Conservation (phyloP, 2,329 filamentous ascomycete species). For the Talaromyces sp. region DNA sequence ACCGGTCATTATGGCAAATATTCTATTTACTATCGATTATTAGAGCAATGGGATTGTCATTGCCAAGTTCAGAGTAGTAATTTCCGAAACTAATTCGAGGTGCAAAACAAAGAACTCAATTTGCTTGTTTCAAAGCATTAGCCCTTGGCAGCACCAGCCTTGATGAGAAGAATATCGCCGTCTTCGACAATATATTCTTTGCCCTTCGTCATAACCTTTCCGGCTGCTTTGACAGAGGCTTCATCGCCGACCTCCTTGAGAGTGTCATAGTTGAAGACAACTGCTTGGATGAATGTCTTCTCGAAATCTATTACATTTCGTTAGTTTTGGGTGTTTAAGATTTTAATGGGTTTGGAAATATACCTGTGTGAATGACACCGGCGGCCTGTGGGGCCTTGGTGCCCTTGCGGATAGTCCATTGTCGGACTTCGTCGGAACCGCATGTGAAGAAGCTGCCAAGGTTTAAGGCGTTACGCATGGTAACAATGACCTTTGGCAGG, state of each 20-base stretch:
- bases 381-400: constrained; percentile 97
- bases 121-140: constrained; percentile 19
- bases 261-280: constrained; percentile 83
- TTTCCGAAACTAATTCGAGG: neutral
- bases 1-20: constrained; percentile 1
- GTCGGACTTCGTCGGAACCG: constrained; percentile 89
- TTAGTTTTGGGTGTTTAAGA: neutral
- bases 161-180: constrained; percentile 72
- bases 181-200: constrained; percentile 74
- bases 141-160: constrained; percentile 52
- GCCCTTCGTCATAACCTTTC: constrained; percentile 97
- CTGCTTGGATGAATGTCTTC: constrained; percentile 97
- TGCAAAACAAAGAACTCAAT: neutral
- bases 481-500: constrained; percentile 82
- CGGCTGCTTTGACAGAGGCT: constrained; percentile 80
- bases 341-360: constrained; percentile 2
- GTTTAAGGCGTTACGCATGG: constrained; percentile 89
- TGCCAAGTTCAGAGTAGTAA: neutral
- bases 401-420: constrained; percentile 95
- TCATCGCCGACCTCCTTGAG: constrained; percentile 88
- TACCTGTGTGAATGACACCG: constrained; percentile 84
- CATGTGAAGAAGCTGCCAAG: constrained; percentile 96
- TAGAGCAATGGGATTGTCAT: neutral
- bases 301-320: constrained; percentile 65
- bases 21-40: constrained; percentile 6